These are phyloP conservation scores for Coccomyxa sp. DNA, from an alignment of 139 green algal species.

Conservation along the genomic window DNA sequence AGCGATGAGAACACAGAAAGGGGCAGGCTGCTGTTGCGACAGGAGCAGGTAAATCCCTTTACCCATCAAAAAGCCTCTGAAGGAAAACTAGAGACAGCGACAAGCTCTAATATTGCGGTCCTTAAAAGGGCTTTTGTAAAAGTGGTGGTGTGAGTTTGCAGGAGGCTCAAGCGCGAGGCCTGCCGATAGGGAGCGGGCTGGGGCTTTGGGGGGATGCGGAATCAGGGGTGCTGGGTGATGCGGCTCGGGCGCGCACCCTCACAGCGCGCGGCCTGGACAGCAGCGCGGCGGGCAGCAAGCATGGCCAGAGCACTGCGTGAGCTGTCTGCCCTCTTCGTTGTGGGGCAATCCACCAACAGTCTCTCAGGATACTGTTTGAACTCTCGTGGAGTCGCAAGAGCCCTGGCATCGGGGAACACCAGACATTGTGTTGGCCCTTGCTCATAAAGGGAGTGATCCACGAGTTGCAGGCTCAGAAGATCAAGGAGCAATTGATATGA, in stretches of 20 bases:
- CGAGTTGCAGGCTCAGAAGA: too few species aligned
- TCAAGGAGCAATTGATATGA: too few species aligned
- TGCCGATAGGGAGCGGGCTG: neutral
- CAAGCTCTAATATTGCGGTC: neutral
- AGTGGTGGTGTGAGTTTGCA: neutral
- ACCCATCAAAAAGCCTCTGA: neutral
- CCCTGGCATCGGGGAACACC: too few species aligned
- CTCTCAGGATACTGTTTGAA: too few species aligned
- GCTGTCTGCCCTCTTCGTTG: too few species aligned
- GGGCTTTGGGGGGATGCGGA: conserved; percentile 6
- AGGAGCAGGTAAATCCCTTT: conserved; percentile 15
- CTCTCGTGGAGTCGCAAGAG: too few species aligned
- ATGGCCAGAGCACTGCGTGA: neutral
- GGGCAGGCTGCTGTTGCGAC: conserved; percentile 11
- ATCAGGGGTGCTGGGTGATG: neutral
- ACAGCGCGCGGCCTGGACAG: neutral
- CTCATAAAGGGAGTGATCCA: too few species aligned
- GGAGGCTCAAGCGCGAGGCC: neutral
- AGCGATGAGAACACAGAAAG: conserved; percentile 16
- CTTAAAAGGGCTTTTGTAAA: neutral
- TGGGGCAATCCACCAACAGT: too few species aligned
- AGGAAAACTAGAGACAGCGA: neutral
- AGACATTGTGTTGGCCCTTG: too few species aligned
- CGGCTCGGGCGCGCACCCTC: neutral
- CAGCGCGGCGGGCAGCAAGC: neutral